A percentile compares a stretch with the other conserved stretches of the same genome.
These are phyloP conservation scores for Beauveria sp. DNA, from an alignment of 2,329 filamentous ascomycete genomes.

Conservation along the genomic window DNA sequence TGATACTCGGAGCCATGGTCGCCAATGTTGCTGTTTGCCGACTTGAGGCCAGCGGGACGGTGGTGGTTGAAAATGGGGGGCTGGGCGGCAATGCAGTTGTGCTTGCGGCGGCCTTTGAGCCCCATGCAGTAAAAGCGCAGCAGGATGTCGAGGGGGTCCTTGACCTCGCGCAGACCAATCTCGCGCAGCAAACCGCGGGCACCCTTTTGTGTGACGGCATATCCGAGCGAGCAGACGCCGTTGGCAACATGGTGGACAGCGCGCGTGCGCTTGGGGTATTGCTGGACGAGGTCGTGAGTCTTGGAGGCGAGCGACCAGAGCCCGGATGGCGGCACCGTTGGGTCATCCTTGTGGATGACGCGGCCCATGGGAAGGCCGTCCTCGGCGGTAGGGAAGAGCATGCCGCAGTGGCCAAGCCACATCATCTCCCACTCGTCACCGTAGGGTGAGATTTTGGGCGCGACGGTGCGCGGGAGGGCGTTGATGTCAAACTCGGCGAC, in stretches of 20 bases:
- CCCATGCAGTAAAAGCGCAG: conserved; percentile 38
- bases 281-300: conserved; percentile 23
- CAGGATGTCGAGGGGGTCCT: conserved; percentile 33
- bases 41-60: conserved; percentile 27
- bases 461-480: conserved; percentile 9
- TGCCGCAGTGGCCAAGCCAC: conserved; percentile 40
- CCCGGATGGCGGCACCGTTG: conserved; percentile 23
- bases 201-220: conserved; percentile 33
- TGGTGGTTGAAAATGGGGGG: conserved; percentile 39
- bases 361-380: conserved; percentile 19
- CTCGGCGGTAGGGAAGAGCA: conserved; percentile 19
- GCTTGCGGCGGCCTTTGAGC: conserved; percentile 21
- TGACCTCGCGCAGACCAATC: conserved; percentile 29
- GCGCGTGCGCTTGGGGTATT: conserved; percentile 31
- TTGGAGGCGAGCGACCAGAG: conserved; percentile 24
- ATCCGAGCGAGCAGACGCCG: conserved; percentile 32
- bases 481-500: conserved; percentile 13
- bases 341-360: conserved; percentile 22
- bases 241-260: conserved; percentile 31
- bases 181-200: conserved; percentile 32
- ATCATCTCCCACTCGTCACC: conserved; percentile 42
- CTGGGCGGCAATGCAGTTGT: conserved; percentile 31
- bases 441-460: conserved; percentile 29
- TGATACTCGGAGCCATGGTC: conserved; percentile 23
- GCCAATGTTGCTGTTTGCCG: conserved; percentile 27